Evolutionary conservation across 2,329 filamentous ascomycete species (phyloP).

Genomic region (Alternaria hordeiaustralica): DNA sequence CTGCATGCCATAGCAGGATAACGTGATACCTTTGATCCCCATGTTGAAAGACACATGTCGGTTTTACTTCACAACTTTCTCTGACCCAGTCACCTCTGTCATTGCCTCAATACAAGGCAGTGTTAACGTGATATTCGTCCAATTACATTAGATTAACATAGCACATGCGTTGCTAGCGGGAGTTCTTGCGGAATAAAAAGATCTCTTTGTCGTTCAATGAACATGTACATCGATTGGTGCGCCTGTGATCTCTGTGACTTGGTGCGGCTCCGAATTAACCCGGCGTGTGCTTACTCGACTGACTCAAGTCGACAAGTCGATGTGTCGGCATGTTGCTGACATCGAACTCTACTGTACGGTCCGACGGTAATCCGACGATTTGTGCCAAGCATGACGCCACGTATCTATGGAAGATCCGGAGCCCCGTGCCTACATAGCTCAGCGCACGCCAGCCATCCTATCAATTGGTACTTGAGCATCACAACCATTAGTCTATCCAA

Average conservation of each 20-base stretch:
- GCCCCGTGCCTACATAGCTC: not conserved
- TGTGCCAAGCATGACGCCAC: conserved; percentile 1
- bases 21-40: conserved; percentile 40
- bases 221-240: not conserved
- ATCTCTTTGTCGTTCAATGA: conserved; percentile 6
- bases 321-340: not conserved
- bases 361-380: not conserved
- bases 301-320: not conserved
- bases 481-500: not conserved
- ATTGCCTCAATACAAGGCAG: conserved; percentile 9
- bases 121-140: conserved; percentile 46
- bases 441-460: not conserved
- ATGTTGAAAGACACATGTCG: conserved; percentile 5
- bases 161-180: not conserved
- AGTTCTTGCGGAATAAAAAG: conserved; percentile 6
- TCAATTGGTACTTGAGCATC: not conserved
- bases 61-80: conserved; percentile 38
- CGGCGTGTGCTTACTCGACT: not conserved
- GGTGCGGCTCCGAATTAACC: not conserved
- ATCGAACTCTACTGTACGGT: not conserved
- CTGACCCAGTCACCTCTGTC: conserved; percentile 49
- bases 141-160: conserved; percentile 6
- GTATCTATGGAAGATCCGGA: not conserved
- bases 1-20: conserved; percentile 32
- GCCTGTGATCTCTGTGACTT: not conserved